Evolutionary conservation across 1,139 yeast species (phyloP).

Genomic region (Hemisphaericaspora xylofermentans): DNA sequence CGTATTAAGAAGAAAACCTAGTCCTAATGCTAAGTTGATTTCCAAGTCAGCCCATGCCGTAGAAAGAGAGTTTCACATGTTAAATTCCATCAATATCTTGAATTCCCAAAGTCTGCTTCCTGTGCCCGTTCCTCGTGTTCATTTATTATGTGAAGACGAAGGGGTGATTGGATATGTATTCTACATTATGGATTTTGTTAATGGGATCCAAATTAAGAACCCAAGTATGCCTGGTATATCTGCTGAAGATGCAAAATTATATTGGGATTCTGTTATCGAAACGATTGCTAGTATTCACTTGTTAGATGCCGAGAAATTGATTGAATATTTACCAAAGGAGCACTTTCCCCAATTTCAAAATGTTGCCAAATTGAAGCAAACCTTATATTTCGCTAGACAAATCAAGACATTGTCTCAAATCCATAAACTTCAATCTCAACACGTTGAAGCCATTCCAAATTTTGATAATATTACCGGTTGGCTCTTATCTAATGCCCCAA

Average conservation of each 20-base stretch:
- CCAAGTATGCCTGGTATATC: conserved; percentile 48
- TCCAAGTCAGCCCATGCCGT: conserved; percentile 66
- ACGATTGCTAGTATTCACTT: conserved; percentile 55
- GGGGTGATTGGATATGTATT: conserved; percentile 50
- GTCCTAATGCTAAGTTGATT: conserved; percentile 51
- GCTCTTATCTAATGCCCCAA: conserved; percentile 43
- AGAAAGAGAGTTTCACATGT: conserved; percentile 59
- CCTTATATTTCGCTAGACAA: conserved; percentile 57
- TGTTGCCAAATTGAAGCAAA: conserved; percentile 19
- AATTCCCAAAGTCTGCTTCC: conserved; percentile 24
- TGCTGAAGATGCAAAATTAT: conserved; percentile 20
- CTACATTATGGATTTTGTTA: conserved; percentile 60
- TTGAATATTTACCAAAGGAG: conserved; percentile 42
- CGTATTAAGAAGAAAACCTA: conserved; percentile 62
- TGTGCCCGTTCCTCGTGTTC: conserved; percentile 53
- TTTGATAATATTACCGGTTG: conserved; percentile 45
- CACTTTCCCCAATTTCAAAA: conserved; percentile 49
- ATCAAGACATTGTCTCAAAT: conserved; percentile 49
- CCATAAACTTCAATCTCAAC: conserved; percentile 49
- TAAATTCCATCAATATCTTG: conserved; percentile 44
- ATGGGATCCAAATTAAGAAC: conserved; percentile 59
- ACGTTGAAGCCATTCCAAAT: conserved; percentile 52
- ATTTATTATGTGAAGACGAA: conserved; percentile 53
- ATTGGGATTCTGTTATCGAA: conserved; percentile 54
- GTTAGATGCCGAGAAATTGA: conserved; percentile 47